phyloP scores from a whole-genome alignment of 2,329 filamentous ascomycete species.

The Paecilomyces fulvus region DNA sequence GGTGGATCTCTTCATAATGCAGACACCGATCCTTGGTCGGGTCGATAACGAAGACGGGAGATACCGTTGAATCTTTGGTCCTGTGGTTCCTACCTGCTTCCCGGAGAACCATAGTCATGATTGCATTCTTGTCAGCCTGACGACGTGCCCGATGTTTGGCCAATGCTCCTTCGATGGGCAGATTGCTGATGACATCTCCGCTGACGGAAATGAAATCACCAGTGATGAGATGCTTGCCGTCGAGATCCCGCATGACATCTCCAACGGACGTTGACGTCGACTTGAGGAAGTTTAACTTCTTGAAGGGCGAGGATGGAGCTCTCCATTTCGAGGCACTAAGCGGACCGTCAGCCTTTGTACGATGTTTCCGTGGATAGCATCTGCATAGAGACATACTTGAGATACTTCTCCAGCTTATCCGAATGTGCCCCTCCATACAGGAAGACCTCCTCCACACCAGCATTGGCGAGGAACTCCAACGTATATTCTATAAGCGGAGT shows the following conservation, averaged over 20 bases:
- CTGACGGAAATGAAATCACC: conserved; percentile 90
- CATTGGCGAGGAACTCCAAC: conserved; percentile 89
- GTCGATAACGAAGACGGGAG: conserved; percentile 81
- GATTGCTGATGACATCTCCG: conserved; percentile 84
- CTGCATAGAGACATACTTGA: conserved; percentile 43
- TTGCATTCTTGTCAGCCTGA: conserved; percentile 79
- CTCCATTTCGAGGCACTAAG: conserved; percentile 62
- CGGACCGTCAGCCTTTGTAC: conserved; percentile 8
- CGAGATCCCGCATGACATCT: conserved; percentile 89
- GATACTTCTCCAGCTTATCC: conserved; percentile 78
- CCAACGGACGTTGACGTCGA: conserved; percentile 82
- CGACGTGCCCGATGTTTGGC: conserved; percentile 72
- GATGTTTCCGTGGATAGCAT: background rate
- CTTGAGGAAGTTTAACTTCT: conserved; percentile 72
- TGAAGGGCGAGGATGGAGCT: conserved; percentile 68
- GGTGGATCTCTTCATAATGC: conserved; percentile 87
- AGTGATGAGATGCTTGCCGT: conserved; percentile 73
- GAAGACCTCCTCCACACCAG: conserved; percentile 88
- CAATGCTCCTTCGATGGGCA: conserved; percentile 72
- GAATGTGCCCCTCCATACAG: conserved; percentile 86
- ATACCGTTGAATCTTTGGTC: conserved; percentile 66
- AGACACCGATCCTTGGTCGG: conserved; percentile 70
- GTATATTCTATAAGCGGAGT: conserved; percentile 96
- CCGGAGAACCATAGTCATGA: conserved; percentile 92
- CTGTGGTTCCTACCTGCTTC: conserved; percentile 67